Evolutionary conservation across 2,329 filamentous ascomycete species (phyloP).

Genomic region (Pseudogymnoascus sp.): DNA sequence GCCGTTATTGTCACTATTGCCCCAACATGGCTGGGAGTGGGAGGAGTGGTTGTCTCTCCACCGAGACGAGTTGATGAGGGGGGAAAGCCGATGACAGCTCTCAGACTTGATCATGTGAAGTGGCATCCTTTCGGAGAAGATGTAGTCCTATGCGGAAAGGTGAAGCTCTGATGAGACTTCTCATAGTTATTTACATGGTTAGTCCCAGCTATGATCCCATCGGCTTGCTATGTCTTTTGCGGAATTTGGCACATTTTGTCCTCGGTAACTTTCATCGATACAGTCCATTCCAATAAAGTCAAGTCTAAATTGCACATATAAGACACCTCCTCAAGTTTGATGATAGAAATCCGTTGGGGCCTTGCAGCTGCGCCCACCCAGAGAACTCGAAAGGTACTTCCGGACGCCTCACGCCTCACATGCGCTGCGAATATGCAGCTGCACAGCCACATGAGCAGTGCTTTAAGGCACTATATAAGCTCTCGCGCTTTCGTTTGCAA

Average conservation of each 20-base stretch:
- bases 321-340: neutral
- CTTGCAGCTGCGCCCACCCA: neutral
- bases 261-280: neutral
- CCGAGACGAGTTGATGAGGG: neutral
- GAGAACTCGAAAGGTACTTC: neutral
- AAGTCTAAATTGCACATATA: neutral
- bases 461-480: neutral
- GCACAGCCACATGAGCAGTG: neutral
- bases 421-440: neutral
- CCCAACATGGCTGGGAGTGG: conserved; percentile 78
- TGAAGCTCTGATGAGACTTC: neutral
- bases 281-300: neutral
- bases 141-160: neutral
- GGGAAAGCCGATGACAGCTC: neutral
- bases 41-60: conserved; percentile 68
- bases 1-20: conserved; percentile 83
- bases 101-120: neutral
- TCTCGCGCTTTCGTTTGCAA: neutral
- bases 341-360: neutral
- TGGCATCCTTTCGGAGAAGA: neutral
- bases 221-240: neutral
- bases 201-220: neutral
- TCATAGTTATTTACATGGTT: no score
- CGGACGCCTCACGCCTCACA: neutral
- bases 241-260: neutral